Conservation (phyloP, 352 stramenopile genomes). For the Phytophthora tubulina region DNA sequence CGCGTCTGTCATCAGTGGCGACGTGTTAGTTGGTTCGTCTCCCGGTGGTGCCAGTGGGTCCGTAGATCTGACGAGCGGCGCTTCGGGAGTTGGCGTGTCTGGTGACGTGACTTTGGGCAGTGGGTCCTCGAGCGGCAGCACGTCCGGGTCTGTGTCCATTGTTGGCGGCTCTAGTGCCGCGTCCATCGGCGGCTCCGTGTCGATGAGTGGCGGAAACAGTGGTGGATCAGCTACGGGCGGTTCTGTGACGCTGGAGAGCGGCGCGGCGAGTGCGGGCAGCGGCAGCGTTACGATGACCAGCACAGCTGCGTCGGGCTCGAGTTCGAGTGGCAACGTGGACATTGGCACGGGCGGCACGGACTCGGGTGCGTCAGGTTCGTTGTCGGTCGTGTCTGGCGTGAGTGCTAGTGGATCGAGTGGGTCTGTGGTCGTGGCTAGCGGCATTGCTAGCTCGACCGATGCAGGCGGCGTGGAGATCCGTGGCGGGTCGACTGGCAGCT, state of each 20-base stretch:
- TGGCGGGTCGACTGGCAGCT: conserved; percentile 9
- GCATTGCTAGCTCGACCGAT: conserved; percentile 20
- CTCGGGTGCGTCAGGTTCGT: conserved; percentile 5
- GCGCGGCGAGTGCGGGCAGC: conserved; percentile 15
- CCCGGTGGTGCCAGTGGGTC: conserved; percentile 10
- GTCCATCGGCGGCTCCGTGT: conserved; percentile 9
- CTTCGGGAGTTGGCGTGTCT: conserved; percentile 1
- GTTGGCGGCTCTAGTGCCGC: conserved; percentile 7
- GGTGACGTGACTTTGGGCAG: conserved; percentile 12
- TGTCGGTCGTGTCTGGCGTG: conserved; percentile 17
- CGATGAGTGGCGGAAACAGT: conserved; percentile 10
- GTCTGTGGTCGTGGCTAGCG: conserved; percentile 27
- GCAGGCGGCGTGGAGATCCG: conserved; percentile 22
- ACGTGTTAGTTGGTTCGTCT: conserved; percentile 16
- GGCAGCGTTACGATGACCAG: conserved; percentile 9
- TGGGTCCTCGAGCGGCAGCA: conserved; percentile 2
- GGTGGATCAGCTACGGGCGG: conserved; percentile 1
- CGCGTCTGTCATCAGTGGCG: conserved; percentile 21
- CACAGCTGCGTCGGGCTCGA: conserved; percentile 3
- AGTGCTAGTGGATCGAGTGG: conserved; percentile 17
- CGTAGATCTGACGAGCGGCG: conserved; percentile 4
- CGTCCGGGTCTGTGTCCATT: conserved; percentile 12
- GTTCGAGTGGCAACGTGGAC: conserved; percentile 12
- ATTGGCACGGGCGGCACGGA: conserved; percentile 7
- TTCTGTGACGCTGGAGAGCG: conserved; percentile 23